Percentiles rank a stretch among this genome's conserved stretches.
phyloP scores from a whole-genome alignment of 441 rosid genomes.

The Croton laevigatus region DNA sequence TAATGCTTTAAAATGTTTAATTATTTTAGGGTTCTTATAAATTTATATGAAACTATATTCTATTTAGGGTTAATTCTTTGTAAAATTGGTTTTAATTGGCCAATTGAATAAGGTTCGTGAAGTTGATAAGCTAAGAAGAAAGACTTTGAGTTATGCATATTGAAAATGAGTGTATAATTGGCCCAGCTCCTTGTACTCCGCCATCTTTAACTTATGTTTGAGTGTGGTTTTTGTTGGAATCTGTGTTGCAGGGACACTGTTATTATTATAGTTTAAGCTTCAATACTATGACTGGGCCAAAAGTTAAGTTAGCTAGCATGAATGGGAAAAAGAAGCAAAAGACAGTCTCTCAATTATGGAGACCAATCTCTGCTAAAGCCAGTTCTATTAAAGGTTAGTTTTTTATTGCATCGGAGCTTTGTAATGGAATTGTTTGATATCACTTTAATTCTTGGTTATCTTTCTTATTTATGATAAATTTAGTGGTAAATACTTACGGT shows the following conservation, averaged over 20 bases:
- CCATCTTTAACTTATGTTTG: background rate
- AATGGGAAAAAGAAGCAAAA: slow-evolving; percentile 39
- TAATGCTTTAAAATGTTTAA: no score
- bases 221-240: slow-evolving; percentile 6
- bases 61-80: no score
- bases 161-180: no score
- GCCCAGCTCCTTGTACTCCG: no score
- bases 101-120: no score
- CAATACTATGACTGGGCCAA: slow-evolving; percentile 31
- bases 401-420: slow-evolving; percentile 3
- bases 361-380: slow-evolving; percentile 49
- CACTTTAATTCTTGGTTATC: background rate
- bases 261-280: slow-evolving; percentile 33
- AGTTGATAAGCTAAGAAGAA: no score
- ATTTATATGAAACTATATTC: no score
- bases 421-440: background rate
- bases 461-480: background rate
- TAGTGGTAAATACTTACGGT: background rate
- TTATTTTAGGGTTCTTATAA: no score
- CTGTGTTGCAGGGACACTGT: slow-evolving; percentile 27
- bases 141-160: no score
- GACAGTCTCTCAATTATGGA: slow-evolving; percentile 42
- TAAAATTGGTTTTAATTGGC: no score
- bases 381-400: slow-evolving; percentile 41
- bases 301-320: slow-evolving; percentile 22